These are phyloP conservation scores for Penicillium ochrochloron DNA, from an alignment of 495 filamentous ascomycete species.

Conservation along the genomic window DNA sequence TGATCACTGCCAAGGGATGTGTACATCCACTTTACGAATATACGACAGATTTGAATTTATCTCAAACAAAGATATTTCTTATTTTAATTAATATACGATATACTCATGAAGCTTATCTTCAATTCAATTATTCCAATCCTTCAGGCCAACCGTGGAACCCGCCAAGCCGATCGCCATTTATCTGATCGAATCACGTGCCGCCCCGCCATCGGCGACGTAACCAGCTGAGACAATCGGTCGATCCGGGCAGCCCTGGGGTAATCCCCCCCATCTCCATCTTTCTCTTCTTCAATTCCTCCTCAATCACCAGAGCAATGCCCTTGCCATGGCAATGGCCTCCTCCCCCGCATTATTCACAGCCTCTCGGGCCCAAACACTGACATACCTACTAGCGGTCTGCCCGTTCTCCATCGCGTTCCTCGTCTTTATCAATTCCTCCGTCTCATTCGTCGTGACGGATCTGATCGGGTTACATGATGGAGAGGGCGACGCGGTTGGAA, in stretches of 20 bases:
- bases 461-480: slow-evolving; percentile 74
- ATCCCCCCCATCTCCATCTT: neutral
- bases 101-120: no score
- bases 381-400: slow-evolving; percentile 87
- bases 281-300: slow-evolving; percentile 2
- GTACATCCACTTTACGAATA: neutral
- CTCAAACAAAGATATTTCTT: no score
- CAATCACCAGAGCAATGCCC: slow-evolving; percentile 23
- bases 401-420: slow-evolving; percentile 97
- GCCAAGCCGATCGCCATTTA: slow-evolving; percentile 24
- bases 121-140: no score
- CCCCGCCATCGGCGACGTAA: slow-evolving; percentile 20
- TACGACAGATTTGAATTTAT: no score
- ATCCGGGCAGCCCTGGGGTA: neutral
- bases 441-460: slow-evolving; percentile 94
- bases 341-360: slow-evolving; percentile 58
- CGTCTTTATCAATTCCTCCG: slow-evolving; percentile 92
- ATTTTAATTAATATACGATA: no score
- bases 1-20: neutral
- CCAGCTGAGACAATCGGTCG: slow-evolving; percentile 15
- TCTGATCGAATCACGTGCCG: slow-evolving; percentile 35
- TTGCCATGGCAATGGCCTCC: slow-evolving; percentile 36
- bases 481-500: slow-evolving; percentile 90
- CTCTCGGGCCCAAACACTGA: slow-evolving; percentile 72
- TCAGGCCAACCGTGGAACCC: neutral